Evolutionary conservation across 176 grass and related monocot genomes (phyloP), one percentile per base, ranked within the genome.

Genomic region (Ensete ventricosum): DNA sequence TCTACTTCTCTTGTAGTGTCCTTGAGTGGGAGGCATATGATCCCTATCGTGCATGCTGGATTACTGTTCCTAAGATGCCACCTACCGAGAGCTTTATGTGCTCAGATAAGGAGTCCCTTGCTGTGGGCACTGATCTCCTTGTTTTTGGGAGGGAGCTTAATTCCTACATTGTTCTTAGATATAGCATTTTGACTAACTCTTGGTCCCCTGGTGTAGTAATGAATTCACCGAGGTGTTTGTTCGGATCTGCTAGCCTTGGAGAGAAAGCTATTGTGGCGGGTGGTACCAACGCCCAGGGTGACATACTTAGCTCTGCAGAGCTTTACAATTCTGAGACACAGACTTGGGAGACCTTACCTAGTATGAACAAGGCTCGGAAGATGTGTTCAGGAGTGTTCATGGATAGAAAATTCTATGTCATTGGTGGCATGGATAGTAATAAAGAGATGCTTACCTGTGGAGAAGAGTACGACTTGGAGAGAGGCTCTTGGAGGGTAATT

Each of bases 241-340:
- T 59, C n/a, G 57, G 57, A 59, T 59, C 57, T n/a, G 57, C 57
- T 59, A 59, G 57, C 57, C 57, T n/a, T n/a, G 57, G 57, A 59
- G 57, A 59, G 57, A 59, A 59, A 16, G 57, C 57, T 59, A 59
- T 59, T 59, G 57, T 59, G 1, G 57, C 57, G 8, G 57, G 57
- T 59, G 57, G 57, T 19, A 59, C 57, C 14, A n/a, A 59, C 1
- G 14, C 57, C n/a, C 16, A n/a, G 57, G 57, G 57, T 16, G 14
- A 20, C 57, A 59, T 59, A 59, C 57, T 59, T 59, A 59, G n/a
- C 16, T 59, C 57, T 59, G 57, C 57, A 1, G 57, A 59, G 57
- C 57, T 59, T 59, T 59, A 59, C 57, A 59, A 59, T 59, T 59
- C 57, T 59, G 57, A 59, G 57, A 59, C 57, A n/a, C 55, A 58